phyloP scores from a whole-genome alignment of 2,329 filamentous ascomycete genomes.

The Diplodia sapinea region DNA sequence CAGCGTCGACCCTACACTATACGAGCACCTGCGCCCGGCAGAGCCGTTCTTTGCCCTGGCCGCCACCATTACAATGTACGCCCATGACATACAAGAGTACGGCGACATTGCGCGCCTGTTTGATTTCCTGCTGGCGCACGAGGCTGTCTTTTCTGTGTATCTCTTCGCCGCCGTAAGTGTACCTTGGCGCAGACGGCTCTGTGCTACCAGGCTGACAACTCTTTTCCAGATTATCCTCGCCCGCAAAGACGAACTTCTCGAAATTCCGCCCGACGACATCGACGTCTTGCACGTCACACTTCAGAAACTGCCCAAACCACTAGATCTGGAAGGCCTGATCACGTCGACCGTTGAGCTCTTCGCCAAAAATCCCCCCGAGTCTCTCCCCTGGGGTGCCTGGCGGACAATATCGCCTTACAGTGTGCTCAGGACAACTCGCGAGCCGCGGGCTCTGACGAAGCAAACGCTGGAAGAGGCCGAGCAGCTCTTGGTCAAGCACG shows the following conservation, averaged over 20 bases:
- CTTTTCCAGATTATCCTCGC: conserved; percentile 72
- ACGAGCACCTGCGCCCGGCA: conserved; percentile 74
- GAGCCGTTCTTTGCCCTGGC: conserved; percentile 92
- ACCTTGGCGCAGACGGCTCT: conserved; percentile 7
- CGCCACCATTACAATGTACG: conserved; percentile 94
- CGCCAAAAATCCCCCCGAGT: conserved; percentile 71
- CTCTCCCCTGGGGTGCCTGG: conserved; percentile 70
- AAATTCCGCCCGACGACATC: conserved; percentile 79
- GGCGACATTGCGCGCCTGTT: conserved; percentile 88
- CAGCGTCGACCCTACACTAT: conserved; percentile 73
- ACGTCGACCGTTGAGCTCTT: conserved; percentile 68
- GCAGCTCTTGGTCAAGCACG: conserved; percentile 72
- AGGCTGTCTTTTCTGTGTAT: conserved; percentile 89
- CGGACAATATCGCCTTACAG: conserved; percentile 73
- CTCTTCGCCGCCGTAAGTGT: conserved; percentile 68
- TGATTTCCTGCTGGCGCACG: conserved; percentile 84
- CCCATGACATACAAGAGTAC: conserved; percentile 92
- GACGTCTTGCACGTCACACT: conserved; percentile 92
- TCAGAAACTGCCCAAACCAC: conserved; percentile 77
- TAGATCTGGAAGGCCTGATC: conserved; percentile 82
- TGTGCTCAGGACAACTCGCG: conserved; percentile 81
- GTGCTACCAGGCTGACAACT: conserved; percentile 18
- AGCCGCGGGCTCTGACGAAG: conserved; percentile 54
- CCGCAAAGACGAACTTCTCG: conserved; percentile 82
- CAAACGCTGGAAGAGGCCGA: conserved; percentile 72